Percentiles rank a stretch among this genome's conserved stretches.
Conservation (phyloP, 192 early-diverging fungal species). For the Entophlyctis helioformis region DNA sequence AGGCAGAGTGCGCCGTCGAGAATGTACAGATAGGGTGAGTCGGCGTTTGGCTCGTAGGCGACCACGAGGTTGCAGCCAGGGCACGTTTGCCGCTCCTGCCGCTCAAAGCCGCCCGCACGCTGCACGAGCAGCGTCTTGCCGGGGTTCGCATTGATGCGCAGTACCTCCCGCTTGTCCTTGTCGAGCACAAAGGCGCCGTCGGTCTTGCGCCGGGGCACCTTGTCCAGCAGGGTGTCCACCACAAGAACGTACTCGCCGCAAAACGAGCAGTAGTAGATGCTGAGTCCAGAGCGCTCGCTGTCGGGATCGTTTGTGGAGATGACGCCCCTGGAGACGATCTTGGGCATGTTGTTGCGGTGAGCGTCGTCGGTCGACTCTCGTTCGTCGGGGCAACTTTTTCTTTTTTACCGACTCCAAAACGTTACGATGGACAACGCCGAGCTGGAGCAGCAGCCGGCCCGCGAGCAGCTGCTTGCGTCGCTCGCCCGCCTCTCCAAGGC, state of each 20-base stretch:
- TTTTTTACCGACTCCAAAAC: too few relatives aligned
- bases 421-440: too few relatives aligned
- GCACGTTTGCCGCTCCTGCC: neutral
- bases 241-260: constrained; percentile 1
- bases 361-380: too few relatives aligned
- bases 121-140: neutral
- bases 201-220: neutral
- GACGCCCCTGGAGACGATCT: neutral
- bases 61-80: too few relatives aligned
- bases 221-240: neutral
- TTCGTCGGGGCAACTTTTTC: too few relatives aligned
- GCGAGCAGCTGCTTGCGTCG: too few relatives aligned
- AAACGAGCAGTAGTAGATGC: neutral
- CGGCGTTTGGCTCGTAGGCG: too few relatives aligned
- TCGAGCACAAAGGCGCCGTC: constrained; percentile 2
- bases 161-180: constrained; percentile 1
- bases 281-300: neutral
- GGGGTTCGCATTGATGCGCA: neutral
- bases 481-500: constrained; percentile 10
- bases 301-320: neutral
- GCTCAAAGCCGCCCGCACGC: constrained; percentile 1
- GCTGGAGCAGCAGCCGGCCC: too few relatives aligned
- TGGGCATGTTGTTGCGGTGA: too few relatives aligned
- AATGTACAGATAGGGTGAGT: too few relatives aligned
- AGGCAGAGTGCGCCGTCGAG: too few relatives aligned